These are phyloP conservation scores for Ambrosiella beaveri DNA, from an alignment of 2,329 filamentous ascomycete species.

Conservation along the genomic window DNA sequence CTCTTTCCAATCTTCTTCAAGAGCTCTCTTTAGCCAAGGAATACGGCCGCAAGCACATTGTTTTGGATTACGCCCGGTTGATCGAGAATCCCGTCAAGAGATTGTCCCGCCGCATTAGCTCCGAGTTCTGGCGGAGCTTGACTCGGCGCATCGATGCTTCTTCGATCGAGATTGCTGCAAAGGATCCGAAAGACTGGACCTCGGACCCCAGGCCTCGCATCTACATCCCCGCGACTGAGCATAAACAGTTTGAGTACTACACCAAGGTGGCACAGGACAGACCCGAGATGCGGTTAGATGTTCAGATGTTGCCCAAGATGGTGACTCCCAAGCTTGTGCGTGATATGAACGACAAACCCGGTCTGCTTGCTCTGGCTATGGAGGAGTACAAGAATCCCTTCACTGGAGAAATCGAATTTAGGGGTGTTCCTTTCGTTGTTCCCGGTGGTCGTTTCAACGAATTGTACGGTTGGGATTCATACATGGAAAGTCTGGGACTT, in stretches of 20 bases:
- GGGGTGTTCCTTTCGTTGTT: constrained; percentile 86
- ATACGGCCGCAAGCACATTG: constrained; percentile 73
- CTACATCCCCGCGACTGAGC: constrained; percentile 70
- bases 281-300: constrained; percentile 76
- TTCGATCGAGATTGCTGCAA: constrained; percentile 69
- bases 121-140: constrained; percentile 83
- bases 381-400: constrained; percentile 51
- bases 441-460: constrained; percentile 97
- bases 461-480: constrained; percentile 96
- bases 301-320: constrained; percentile 57
- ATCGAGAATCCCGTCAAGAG: constrained; percentile 92
- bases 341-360: constrained; percentile 72
- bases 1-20: constrained; percentile 90
- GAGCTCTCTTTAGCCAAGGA: constrained; percentile 86
- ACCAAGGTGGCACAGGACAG: constrained; percentile 56
- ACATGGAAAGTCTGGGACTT: constrained; percentile 89
- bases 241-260: constrained; percentile 84
- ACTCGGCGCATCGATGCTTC: constrained; percentile 81
- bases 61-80: constrained; percentile 76
- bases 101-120: constrained; percentile 67
- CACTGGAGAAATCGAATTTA: constrained; percentile 52
- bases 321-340: constrained; percentile 69
- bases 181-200: constrained; percentile 92
- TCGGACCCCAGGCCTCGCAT: constrained; percentile 75
- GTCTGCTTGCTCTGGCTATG: constrained; percentile 79